Conservation (phyloP, 2,329 filamentous ascomycete genomes). For the Didymella pomorum region DNA sequence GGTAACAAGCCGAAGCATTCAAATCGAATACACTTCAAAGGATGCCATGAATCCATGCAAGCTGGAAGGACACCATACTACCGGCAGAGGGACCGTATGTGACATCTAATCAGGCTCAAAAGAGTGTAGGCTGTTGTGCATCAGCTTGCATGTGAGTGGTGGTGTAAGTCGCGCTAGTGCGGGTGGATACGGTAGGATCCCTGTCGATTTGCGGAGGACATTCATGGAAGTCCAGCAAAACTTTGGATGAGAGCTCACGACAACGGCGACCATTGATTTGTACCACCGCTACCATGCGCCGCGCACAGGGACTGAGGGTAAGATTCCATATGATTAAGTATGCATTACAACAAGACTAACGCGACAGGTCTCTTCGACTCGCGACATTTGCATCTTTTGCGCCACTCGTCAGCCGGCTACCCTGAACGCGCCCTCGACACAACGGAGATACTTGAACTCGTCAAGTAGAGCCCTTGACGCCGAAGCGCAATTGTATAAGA, state of each 20-base stretch:
- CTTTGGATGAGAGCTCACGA: conserved; percentile 14
- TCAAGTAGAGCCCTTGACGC: conserved; percentile 45
- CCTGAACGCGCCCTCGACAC: conserved; percentile 31
- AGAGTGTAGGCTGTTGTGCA: not conserved
- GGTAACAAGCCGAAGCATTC: not conserved
- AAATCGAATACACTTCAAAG: not conserved
- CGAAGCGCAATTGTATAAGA: conserved; percentile 39
- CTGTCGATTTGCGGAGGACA: conserved; percentile 3
- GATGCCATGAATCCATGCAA: not conserved
- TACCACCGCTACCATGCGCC: conserved; percentile 34
- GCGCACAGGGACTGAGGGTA: conserved; percentile 43
- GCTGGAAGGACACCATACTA: not conserved
- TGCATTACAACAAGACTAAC: not conserved
- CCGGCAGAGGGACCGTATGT: not conserved
- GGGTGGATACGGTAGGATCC: not conserved
- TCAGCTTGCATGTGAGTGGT: conserved; percentile 7
- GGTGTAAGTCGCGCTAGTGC: conserved; percentile 3
- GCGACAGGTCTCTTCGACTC: conserved; percentile 44
- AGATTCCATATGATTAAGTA: not conserved
- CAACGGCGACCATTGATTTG: conserved; percentile 1
- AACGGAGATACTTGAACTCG: conserved; percentile 44
- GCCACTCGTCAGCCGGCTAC: conserved; percentile 45
- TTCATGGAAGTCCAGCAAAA: conserved; percentile 6
- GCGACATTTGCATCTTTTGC: conserved; percentile 51
- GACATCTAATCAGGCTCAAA: not conserved